A percentile compares a stretch with the other conserved stretches of the same genome.
Conservation (phyloP, 441 rosid genomes). For the Syzygium syzygioides region DNA sequence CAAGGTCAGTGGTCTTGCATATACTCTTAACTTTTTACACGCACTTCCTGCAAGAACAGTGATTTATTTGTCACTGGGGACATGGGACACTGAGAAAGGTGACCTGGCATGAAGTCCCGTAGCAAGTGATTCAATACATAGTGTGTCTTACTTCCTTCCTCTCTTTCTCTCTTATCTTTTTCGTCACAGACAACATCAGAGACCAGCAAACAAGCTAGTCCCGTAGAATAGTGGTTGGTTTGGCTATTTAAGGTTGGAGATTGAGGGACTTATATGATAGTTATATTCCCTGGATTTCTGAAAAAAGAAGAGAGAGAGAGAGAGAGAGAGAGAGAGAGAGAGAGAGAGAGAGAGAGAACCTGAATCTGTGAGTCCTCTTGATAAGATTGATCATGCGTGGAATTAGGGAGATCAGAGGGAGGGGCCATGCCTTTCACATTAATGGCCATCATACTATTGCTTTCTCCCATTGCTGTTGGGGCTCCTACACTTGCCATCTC, state of each 20-base stretch:
- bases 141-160: background rate
- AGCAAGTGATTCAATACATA: background rate
- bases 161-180: background rate
- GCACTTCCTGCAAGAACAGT: background rate
- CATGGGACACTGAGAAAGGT: background rate
- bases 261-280: background rate
- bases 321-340: background rate
- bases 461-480: background rate
- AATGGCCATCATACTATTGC: constrained; percentile 28
- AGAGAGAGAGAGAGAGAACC: constrained; percentile 2
- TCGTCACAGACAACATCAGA: background rate
- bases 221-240: background rate
- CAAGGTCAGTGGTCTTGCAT: background rate
- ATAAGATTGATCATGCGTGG: background rate
- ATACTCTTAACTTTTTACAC: background rate
- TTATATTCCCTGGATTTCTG: background rate
- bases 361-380: constrained; percentile 5
- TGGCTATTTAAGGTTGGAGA: background rate
- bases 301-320: background rate
- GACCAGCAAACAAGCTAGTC: background rate
- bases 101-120: background rate
- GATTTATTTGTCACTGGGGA: background rate
- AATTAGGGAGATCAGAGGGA: background rate
- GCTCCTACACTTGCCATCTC: constrained; percentile 1
- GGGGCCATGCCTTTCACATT: constrained; percentile 7